Evolutionary conservation across 2,329 filamentous ascomycete species (phyloP), one percentile per base, ranked within the genome.

Genomic region (Daldinia eschscholtzii): DNA sequence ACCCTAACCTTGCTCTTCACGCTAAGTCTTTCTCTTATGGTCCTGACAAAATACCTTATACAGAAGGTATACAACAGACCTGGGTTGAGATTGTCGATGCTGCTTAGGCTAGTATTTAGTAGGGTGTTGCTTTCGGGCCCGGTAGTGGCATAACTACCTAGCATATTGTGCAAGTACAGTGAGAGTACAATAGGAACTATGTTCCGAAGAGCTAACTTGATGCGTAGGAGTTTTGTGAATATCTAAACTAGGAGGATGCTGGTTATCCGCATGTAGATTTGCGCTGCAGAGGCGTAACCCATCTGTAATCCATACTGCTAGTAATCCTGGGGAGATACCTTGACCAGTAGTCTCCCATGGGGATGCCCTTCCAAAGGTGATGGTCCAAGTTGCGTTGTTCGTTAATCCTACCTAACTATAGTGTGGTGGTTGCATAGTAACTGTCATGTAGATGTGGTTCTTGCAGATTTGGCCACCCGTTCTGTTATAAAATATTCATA

Each of bases 401-500:
- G 37, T 33, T 33, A 44, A 37, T 15, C 44, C 57, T 46, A 61
- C 52, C 35, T 48, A 28, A 28, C 33, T 48, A 33, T 26, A 41
- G 65, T 42, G 50, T 62, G 56, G 55, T 48, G 59, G 64, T 35
- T 65, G 41, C 50, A 68, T 62, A 18, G 56, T 57, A 37, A 56
- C 63, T 42, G 61, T 23, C 20, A 23, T 23, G 20, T 58, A 71
- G 46, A 58, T 61, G 65, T 58, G 57, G 63, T 64, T 61, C 60
- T 67, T 63, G 52, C 37, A 69, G 57, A 30, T 18, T 55, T 59
- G 28, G 9, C 28, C 48, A 56, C 42, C 30, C n/a, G 64, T n/a
- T 23, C 15, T 55, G 41, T 57, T 75, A 70, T 75, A 73, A 73
- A 74, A 69, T 33, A 9, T 39, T 6, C 30, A 9, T 46, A 35